Conservation (phyloP, 768 basidiomycete genomes). For the Coprinellus micaceus region DNA sequence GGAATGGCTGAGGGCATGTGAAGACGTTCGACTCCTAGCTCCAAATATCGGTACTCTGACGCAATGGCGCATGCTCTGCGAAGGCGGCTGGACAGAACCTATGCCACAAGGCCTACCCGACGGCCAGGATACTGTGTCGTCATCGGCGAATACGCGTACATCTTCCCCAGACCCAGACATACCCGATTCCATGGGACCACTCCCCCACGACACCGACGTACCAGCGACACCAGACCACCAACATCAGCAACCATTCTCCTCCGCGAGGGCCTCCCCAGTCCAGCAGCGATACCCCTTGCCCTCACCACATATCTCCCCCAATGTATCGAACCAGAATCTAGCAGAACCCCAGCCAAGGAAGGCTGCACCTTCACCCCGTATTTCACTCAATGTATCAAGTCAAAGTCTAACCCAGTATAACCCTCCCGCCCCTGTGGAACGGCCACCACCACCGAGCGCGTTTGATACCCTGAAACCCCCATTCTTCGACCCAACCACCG, state of each 20-base stretch:
- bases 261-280: background rate
- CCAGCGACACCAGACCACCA: background rate
- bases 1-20: constrained; percentile 72
- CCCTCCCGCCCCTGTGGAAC: background rate
- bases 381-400: too few relatives aligned
- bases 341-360: background rate
- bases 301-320: background rate
- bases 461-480: constrained; percentile 33
- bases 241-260: background rate
- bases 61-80: constrained; percentile 71
- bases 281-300: background rate
- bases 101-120: constrained; percentile 40
- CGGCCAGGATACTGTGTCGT: background rate
- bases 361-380: background rate
- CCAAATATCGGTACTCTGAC: constrained; percentile 68
- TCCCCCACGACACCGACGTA: background rate
- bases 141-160: background rate
- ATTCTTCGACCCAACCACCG: constrained; percentile 39
- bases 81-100: constrained; percentile 66
- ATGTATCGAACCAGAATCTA: background rate
- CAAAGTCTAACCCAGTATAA: background rate
- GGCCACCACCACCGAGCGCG: constrained; percentile 21
- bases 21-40: constrained; percentile 64
- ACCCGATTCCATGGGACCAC: background rate
- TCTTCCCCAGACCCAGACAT: background rate